These are phyloP conservation scores for Sindora glabra DNA, from an alignment of 306 rosid genomes.

Conservation along the genomic window DNA sequence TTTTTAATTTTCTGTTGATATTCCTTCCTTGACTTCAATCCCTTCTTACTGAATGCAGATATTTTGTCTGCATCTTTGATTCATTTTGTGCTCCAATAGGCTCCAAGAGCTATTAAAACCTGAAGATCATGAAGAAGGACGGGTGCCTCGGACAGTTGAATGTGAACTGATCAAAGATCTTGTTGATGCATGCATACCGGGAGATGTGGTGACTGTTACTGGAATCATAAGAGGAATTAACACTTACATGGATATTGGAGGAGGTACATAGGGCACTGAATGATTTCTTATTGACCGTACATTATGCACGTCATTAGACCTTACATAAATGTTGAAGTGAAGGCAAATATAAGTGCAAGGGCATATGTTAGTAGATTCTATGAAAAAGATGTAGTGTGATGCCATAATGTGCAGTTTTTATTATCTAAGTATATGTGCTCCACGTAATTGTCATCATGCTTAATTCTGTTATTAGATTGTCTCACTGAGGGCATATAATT, in stretches of 20 bases:
- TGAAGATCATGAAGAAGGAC: slow-evolving; percentile 94
- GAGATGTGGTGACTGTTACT: slow-evolving; percentile 90
- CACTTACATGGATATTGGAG: slow-evolving; percentile 93
- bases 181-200: slow-evolving; percentile 93
- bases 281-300: slow-evolving; percentile 4
- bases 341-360: neutral
- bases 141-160: slow-evolving; percentile 95
- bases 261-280: slow-evolving; percentile 43
- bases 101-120: slow-evolving; percentile 72
- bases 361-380: neutral
- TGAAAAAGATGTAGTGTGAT: too few relatives aligned
- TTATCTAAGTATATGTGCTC: too few relatives aligned
- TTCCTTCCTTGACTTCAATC: neutral
- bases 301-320: neutral
- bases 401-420: too few relatives aligned
- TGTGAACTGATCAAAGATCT: slow-evolving; percentile 88
- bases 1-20: neutral
- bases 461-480: too few relatives aligned
- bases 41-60: neutral
- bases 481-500: too few relatives aligned
- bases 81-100: slow-evolving; percentile 26
- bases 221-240: slow-evolving; percentile 88
- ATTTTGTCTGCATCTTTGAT: neutral
- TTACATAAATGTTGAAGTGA: slow-evolving; percentile 13
- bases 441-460: too few relatives aligned